Percentiles rank a stretch among this genome's conserved stretches.
Conservation (phyloP, 2,329 filamentous ascomycete genomes). For the Hypoxylon sp. region DNA sequence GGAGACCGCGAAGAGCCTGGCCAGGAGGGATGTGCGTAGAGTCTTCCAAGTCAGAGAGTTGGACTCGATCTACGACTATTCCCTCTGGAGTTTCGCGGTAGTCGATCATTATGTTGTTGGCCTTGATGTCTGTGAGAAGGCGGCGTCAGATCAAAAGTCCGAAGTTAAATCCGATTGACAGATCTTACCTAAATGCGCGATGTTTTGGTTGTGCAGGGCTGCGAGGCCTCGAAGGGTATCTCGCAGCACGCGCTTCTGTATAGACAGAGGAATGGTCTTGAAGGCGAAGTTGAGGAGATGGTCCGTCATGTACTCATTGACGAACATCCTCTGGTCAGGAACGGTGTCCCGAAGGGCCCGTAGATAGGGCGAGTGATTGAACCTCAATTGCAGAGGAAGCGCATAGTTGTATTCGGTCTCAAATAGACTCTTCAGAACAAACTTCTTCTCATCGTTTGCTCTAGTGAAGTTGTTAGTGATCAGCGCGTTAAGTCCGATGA, state of each 20-base stretch:
- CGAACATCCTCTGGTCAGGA: constrained; percentile 61
- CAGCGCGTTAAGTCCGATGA: constrained; percentile 25
- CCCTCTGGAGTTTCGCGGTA: constrained; percentile 54
- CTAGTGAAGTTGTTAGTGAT: constrained; percentile 32
- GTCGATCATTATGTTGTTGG: constrained; percentile 62
- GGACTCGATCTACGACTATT: constrained; percentile 56
- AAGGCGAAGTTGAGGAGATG: constrained; percentile 60
- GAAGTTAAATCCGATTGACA: constrained; percentile 29
- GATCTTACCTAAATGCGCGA: constrained; percentile 55
- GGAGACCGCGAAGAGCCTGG: constrained; percentile 55
- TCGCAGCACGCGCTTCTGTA: constrained; percentile 61
- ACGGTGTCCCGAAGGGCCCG: constrained; percentile 59
- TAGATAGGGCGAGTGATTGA: constrained; percentile 56
- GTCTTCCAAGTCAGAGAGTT: constrained; percentile 60
- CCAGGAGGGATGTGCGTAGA: constrained; percentile 57
- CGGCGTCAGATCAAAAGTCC: constrained; percentile 33
- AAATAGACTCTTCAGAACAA: constrained; percentile 55
- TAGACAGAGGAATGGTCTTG: constrained; percentile 56
- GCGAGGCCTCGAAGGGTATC: constrained; percentile 59
- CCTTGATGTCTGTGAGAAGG: constrained; percentile 57
- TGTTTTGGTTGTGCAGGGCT: constrained; percentile 56
- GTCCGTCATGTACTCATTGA: constrained; percentile 61
- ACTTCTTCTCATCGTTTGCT: constrained; percentile 54
- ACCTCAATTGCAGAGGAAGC: constrained; percentile 52
- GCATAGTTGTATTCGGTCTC: constrained; percentile 56